phyloP scores from a whole-genome alignment of 345 rosid genomes.

The Linum trigynum region DNA sequence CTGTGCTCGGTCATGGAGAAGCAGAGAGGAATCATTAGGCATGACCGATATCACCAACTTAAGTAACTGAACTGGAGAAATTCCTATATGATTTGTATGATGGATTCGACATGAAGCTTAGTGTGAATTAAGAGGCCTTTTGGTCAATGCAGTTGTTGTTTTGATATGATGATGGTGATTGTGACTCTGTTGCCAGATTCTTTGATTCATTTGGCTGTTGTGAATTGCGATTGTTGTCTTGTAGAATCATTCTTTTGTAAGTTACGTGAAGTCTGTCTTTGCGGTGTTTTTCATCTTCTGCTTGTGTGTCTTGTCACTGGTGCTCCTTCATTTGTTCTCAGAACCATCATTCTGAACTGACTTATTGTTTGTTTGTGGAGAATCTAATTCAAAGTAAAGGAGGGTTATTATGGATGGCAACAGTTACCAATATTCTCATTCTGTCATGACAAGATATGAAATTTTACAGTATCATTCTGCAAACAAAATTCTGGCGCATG shows the following conservation, averaged over 20 bases:
- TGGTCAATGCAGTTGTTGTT: background rate
- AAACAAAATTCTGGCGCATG: background rate
- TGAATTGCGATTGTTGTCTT: conserved; percentile 12
- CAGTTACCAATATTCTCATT: background rate
- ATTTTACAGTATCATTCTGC: too few species aligned
- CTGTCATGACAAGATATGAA: too few species aligned
- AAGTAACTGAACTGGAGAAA: conserved; percentile 10
- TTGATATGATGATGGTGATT: conserved; percentile 21
- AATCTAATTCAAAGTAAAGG: background rate
- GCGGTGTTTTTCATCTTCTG: background rate
- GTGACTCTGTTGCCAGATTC: conserved; percentile 23
- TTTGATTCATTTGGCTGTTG: conserved; percentile 22
- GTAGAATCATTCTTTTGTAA: conserved; percentile 7
- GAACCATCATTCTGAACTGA: background rate
- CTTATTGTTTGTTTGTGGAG: background rate
- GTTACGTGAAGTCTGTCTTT: background rate
- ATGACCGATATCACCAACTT: conserved; percentile 36
- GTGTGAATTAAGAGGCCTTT: background rate
- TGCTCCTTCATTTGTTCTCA: background rate
- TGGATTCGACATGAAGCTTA: too few species aligned
- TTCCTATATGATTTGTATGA: too few species aligned
- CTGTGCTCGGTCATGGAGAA: conserved; percentile 18
- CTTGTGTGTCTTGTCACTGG: background rate
- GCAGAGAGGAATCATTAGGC: conserved; percentile 17
- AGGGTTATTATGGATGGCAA: background rate